Base-by-base conservation (phyloP, 371 early-diverging fungal species). In the Lichtheimia ramosa region DNA sequence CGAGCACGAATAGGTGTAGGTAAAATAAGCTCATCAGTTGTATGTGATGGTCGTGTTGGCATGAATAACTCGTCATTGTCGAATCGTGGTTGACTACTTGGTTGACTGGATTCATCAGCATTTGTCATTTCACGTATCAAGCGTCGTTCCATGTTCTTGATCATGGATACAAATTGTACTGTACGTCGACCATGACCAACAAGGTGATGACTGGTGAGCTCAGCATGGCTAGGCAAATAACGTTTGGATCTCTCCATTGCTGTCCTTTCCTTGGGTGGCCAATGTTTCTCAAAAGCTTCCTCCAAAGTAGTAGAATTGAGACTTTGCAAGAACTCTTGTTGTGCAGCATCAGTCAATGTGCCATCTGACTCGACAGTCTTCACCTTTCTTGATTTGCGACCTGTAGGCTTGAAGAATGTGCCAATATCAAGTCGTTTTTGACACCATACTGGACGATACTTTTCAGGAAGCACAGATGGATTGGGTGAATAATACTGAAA, bases 401-500 rank as follows among this genome's bases (percentile, higher is more conserved):
- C 39, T 6, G 55, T 13, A 0, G 58, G 34, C 6, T 55, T 58
- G 8, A 46, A 21, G 48, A 64, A 80, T 8, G 48, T 49, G 3
- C 75, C 73, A 3, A 81, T 74, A 0, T 53, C 14, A 5, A 81
- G 34, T 14, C 27, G 43, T 41, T 70, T 62, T 28, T 66, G 56
- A 20, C 60, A 70, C 39, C 82, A 73, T 0, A 69, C 67, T 3
- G 90, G 90, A 25, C 58, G 66, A 6, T 78, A 74, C 12, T 71
- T 69, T 0, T 21, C 34, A 2, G 89, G 86, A 16, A 90, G 48
- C 48, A 90, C 55, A 10, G 64, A 51, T 28, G 81, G 72, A 39
- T 75, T 71, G 1, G 59, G 28, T 2, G 28, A 25, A 12, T 59
- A 68, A 27, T 69, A 78, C 12, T 46, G 43, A 6, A 76, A 14